phyloP scores from a whole-genome alignment of 1,139 yeast species.

The Williopsis jadinii region DNA sequence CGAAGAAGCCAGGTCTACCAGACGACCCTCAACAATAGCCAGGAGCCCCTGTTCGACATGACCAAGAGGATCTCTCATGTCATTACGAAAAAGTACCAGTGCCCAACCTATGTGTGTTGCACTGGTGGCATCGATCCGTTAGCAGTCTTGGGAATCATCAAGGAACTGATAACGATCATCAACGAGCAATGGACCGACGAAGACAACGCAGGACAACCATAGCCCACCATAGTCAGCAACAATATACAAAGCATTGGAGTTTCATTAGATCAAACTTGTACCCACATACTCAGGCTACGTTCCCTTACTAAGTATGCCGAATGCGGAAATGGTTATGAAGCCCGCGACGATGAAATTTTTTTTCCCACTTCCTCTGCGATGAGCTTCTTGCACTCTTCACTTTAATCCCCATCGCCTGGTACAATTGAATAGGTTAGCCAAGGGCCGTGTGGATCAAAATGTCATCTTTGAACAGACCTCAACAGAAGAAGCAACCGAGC shows the following conservation, averaged over 20 bases:
- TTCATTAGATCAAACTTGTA: too few relatives aligned
- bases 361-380: conserved; percentile 5
- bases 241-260: too few relatives aligned
- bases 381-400: conserved; percentile 4
- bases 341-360: background rate
- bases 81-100: conserved; percentile 27
- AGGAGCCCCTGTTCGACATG: conserved; percentile 29
- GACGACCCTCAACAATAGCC: conserved; percentile 30
- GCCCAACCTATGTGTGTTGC: conserved; percentile 31
- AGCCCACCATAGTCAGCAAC: too few relatives aligned
- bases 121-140: conserved; percentile 24
- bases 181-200: conserved; percentile 5
- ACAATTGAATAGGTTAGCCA: too few relatives aligned
- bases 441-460: background rate
- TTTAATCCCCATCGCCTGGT: too few relatives aligned
- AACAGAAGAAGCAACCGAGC: conserved; percentile 55
- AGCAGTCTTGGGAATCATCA: conserved; percentile 13
- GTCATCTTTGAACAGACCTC: conserved; percentile 30
- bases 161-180: conserved; percentile 8
- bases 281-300: too few relatives aligned
- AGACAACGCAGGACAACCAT: too few relatives aligned
- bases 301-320: too few relatives aligned
- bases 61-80: conserved; percentile 29
- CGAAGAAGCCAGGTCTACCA: conserved; percentile 25
- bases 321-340: conserved; percentile 3